Base-by-base conservation (phyloP, 805 yeast species). In the Starmerella bacillaris region DNA sequence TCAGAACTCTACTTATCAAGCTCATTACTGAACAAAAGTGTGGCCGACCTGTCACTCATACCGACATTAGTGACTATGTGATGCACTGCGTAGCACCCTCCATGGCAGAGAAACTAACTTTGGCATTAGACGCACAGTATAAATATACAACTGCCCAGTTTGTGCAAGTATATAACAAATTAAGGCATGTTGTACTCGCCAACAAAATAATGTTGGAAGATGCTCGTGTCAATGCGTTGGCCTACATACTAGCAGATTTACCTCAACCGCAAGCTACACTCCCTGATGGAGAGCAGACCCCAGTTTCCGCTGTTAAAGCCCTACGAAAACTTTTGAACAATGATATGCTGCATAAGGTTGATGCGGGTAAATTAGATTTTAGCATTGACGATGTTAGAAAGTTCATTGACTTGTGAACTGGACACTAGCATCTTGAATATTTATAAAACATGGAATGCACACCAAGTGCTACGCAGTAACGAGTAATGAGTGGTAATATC, bases 61-160 rank as follows among this genome's bases (percentile, higher is more conserved):
- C 44, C 6, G 51, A 44, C 31, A 36, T 47, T 33, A 42, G 47
- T 40, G 51, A 47, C 27, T 37, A 40, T 26, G 45, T 47, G 19
- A 38, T 43, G 8, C 44, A 43, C 24, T 33, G 44, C 30, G 37
- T 47, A 9, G 37, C 35, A 21, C 48, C 48, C 18, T 40, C 47
- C 14, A 38, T 39, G 17, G 47, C 45, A 8, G 42, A 40, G 27
- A 31, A 37, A 12, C 34, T 40, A 15, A 43, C 48, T 11, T 37
- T 43, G 27, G 37, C 34, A 37, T 43, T 45, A 12, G 50, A 46
- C 27, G 47, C 50, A 6, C 41, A 41, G 37, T 44, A 41, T 40
- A 39, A 45, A 34, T 46, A 46, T 36, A 43, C 46, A 16, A 43
- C 50, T 6, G 42, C 49, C 22, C 50, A 46, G 40, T 45, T 39